Base-by-base conservation (phyloP, 2,329 filamentous ascomycete species). In the Fusarium oligoseptatum region DNA sequence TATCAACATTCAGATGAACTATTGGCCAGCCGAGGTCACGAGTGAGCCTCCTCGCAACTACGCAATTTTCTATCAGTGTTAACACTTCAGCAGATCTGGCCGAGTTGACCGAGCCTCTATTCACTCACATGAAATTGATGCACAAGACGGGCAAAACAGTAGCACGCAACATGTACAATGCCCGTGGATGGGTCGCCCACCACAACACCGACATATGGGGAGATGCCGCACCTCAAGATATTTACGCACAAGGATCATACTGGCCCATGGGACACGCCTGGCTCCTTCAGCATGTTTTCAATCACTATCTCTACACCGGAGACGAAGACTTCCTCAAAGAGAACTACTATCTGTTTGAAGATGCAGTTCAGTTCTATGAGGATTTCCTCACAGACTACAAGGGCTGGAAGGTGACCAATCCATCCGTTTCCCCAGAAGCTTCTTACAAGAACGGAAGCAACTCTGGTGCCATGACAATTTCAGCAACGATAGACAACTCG, bases 141-240 rank as follows among this genome's bases (percentile, higher is more conserved):
- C 37, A 58, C 55, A 57, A 58, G 55, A 56, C 41, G 1, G 57
- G 64, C 6, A 56, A 61, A 17, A n/a, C 4, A 17, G 52, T 41
- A 24, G 64, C 57, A 56, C 34, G 36, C 9, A 62, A 55, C 0
- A 66, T 66, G 57, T 50, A 41, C n/a, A 22, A 61, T 20, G 64
- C 64, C 17, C 45, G 43, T 8, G 64, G 56, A 22, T 66, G 60
- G 60, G 32, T 62, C 6, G 60, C 60, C 2, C 60, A 62, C 29
- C 64, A 61, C 9, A 66, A 66, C 43, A 60, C 56, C 8, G 64
- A 66, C 37, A 50, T 66, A 3, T 60, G 56, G 56, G 64, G 56
- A 17, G 64, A 55, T 22, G 41, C 57, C 20, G 64, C 64, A 12
- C 60, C 60, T 15, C 45, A 64, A 8, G 61, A 56, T n/a, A 55